These are phyloP conservation scores for Umbellularia californica DNA, from an alignment of 164 flowering plant genomes.

Conservation along the genomic window DNA sequence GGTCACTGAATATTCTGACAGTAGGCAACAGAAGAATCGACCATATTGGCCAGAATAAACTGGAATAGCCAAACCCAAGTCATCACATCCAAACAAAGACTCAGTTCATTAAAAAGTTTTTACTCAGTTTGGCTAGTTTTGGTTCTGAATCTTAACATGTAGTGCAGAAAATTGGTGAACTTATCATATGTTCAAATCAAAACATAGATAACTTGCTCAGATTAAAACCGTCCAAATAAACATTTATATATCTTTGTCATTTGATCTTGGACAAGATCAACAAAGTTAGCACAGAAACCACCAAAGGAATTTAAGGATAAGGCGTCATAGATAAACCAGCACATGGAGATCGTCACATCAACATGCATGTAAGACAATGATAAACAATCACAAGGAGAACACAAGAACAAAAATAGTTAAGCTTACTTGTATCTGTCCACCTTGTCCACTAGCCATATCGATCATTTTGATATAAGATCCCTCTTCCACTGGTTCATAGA, in stretches of 20 bases:
- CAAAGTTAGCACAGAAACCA: neutral
- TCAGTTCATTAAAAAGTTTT: no score
- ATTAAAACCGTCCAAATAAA: neutral
- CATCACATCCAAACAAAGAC: no score
- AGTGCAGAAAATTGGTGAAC: neutral
- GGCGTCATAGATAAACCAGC: neutral
- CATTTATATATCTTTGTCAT: neutral
- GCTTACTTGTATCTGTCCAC: conserved; percentile 96
- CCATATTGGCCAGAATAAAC: neutral
- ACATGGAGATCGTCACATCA: neutral
- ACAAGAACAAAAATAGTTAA: neutral
- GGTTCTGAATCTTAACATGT: neutral
- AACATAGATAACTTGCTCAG: neutral
- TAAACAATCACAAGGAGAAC: neutral
- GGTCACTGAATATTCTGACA: no score
- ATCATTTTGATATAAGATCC: conserved; percentile 99
- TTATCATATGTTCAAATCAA: neutral
- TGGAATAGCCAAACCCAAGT: neutral
- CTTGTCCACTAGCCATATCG: conserved; percentile 94
- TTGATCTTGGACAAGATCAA: neutral
- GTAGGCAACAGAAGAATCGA: no score
- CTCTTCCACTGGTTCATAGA: conserved; percentile 98
- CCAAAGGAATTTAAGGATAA: neutral
- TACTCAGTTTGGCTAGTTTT: no score
- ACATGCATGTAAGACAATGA: neutral